These are phyloP conservation scores for Eragrostis nindensis DNA, from an alignment of 176 grass and related monocot species.

Conservation along the genomic window DNA sequence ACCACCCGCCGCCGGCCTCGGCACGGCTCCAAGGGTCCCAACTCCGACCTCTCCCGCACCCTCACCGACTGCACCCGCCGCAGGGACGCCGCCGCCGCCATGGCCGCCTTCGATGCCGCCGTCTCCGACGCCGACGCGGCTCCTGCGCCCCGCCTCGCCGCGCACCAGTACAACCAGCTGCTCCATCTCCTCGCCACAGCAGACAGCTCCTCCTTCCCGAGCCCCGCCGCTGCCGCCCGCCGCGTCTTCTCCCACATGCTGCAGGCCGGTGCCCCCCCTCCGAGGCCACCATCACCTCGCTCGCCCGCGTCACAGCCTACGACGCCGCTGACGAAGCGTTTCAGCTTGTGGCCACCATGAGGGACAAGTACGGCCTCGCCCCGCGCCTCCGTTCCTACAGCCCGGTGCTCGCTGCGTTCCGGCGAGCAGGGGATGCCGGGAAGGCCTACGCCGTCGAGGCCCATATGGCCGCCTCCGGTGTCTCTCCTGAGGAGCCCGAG, in stretches of 20 bases:
- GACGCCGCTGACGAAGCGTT: conserved; percentile 67
- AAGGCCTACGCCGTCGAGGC: conserved; percentile 70
- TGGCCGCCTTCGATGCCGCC: conserved; percentile 52
- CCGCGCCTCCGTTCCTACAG: conserved; percentile 82
- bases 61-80: conserved; percentile 60
- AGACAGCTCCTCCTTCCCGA: conserved; percentile 37
- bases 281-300: conserved; percentile 77
- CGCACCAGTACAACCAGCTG: conserved; percentile 70
- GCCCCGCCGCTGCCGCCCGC: conserved; percentile 49
- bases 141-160: conserved; percentile 24
- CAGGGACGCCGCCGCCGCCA: conserved; percentile 43
- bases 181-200: conserved; percentile 55
- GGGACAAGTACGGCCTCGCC: conserved; percentile 55
- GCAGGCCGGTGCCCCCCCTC: conserved; percentile 52
- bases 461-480: conserved; percentile 62
- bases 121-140: conserved; percentile 19
- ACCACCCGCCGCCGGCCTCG: conserved; percentile 25
- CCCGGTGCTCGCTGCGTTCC: conserved; percentile 67
- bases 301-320: conserved; percentile 59
- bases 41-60: conserved; percentile 39
- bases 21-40: conserved; percentile 42
- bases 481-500: conserved; percentile 72
- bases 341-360: conserved; percentile 66
- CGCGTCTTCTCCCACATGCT: conserved; percentile 57
- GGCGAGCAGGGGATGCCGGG: conserved; percentile 44